Base-by-base conservation (phyloP, 768 basidiomycete species). In the Rhizopogon roseolus region DNA sequence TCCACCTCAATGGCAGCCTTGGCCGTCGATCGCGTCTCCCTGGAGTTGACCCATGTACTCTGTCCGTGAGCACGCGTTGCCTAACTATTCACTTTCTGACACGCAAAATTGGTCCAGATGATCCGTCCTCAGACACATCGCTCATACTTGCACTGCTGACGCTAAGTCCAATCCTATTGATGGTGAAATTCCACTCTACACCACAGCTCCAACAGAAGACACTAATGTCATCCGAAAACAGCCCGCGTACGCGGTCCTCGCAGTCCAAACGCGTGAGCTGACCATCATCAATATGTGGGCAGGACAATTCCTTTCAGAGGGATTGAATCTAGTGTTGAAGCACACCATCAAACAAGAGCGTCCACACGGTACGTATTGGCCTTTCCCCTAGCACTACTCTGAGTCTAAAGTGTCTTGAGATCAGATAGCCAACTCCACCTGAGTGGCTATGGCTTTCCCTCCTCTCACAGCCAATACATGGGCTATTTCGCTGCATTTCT, bases 381-480 rank as follows among this genome's bases (percentile, higher is more conserved):
- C 51, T 53, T 9, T n/a, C 6, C 29, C n/a, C 14, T n/a, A 16
- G 3, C 10, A 10, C 4, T 6, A 17, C 19, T 19, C 32, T 22
- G 11, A 19, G 3, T 32, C 29, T 13, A 41, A 13, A 14, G 28
- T 38, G 13, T 16, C 27, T 55, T 59, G 38, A 62, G 25, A 42
- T 16, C 5, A 69, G 67, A 52, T 11, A 53, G 57, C 19, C 17
- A 45, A n/a, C 13, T 65, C 22, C 60, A 64, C 22, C 51, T 69
- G 17, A 78, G 78, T 52, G 90, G 90, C 13, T 93, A 91, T 63
- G 91, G 90, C 6, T 93, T 93, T 60, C 91, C 91, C 0, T 92
- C 90, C 0, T 91, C 89, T 13, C 91, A 93, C 63, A 90, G 88
- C 67, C 91, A 93, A 68, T 91, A 86, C 66, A 92, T 93, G 91